A percentile compares a stretch with the other conserved stretches of the same genome.
Conservation (phyloP, 805 yeast genomes). For the Candida methanosorbosa region DNA sequence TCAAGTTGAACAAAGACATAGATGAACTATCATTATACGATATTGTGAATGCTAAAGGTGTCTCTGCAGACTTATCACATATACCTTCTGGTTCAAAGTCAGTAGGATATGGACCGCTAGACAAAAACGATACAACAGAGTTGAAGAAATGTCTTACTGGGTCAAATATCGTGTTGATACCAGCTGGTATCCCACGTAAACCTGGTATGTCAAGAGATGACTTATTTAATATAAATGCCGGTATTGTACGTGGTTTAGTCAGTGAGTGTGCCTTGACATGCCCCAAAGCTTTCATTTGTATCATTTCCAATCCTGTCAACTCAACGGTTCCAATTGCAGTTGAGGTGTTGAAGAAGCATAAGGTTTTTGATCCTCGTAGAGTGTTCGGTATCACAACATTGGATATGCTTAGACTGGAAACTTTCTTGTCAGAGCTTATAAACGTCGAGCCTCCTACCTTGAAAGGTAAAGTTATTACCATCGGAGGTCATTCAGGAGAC, state of each 20-base stretch:
- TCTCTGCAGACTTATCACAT: slow-evolving; percentile 82
- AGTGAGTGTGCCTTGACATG: slow-evolving; percentile 38
- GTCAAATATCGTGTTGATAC: slow-evolving; percentile 42
- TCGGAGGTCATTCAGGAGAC: slow-evolving; percentile 52
- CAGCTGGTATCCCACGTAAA: slow-evolving; percentile 57
- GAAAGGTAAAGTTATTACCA: slow-evolving; percentile 37
- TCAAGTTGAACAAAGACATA: slow-evolving; percentile 59
- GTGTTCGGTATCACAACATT: slow-evolving; percentile 54
- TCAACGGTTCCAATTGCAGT: slow-evolving; percentile 55
- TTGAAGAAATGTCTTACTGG: slow-evolving; percentile 34
- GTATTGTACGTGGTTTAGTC: slow-evolving; percentile 42
- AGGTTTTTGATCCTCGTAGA: slow-evolving; percentile 42
- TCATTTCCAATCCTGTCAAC: slow-evolving; percentile 54
- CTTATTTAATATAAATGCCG: slow-evolving; percentile 49
- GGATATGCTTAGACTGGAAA: slow-evolving; percentile 48
- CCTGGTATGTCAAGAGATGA: slow-evolving; percentile 63
- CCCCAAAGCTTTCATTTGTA: slow-evolving; percentile 46
- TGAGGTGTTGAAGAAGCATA: slow-evolving; percentile 42
- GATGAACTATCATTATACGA: slow-evolving; percentile 71
- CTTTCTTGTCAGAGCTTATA: slow-evolving; percentile 32
- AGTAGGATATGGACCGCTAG: slow-evolving; percentile 16
- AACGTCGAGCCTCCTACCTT: slow-evolving; percentile 18
- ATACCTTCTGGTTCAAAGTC: slow-evolving; percentile 28
- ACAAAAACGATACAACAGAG: slow-evolving; percentile 18
- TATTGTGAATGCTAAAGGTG: slow-evolving; percentile 80